These are phyloP conservation scores for Aphelidium insulamus DNA, from an alignment of 371 early-diverging fungal species.

Conservation along the genomic window DNA sequence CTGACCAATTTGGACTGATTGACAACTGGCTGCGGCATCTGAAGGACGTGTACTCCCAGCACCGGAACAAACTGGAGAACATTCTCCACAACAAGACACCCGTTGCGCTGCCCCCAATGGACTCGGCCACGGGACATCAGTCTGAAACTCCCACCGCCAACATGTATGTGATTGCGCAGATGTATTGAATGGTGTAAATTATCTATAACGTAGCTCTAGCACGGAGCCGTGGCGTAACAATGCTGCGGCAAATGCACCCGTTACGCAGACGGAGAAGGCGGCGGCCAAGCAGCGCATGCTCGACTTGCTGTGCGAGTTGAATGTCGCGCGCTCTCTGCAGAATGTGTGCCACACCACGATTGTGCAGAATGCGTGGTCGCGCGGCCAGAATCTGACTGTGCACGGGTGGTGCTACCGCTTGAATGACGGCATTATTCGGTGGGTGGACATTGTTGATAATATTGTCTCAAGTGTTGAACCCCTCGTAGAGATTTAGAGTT, in stretches of 20 bases:
- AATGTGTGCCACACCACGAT: constrained; percentile 47
- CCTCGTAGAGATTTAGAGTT: constrained; percentile 2
- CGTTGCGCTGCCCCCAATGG: too few species aligned
- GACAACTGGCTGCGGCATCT: constrained; percentile 65
- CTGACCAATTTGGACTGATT: constrained; percentile 40
- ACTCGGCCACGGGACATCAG: too few species aligned
- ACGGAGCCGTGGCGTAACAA: too few species aligned
- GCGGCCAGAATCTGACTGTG: constrained; percentile 45
- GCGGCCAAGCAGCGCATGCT: too few species aligned
- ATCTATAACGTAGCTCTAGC: too few species aligned
- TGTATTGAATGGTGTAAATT: constrained; percentile 6
- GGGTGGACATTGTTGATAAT: too few species aligned
- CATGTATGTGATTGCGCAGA: too few species aligned
- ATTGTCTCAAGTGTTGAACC: too few species aligned
- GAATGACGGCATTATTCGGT: constrained; percentile 1
- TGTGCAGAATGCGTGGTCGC: constrained; percentile 60
- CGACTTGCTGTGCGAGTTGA: constrained; percentile 46
- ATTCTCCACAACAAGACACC: constrained; percentile 3
- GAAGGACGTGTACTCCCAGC: constrained; percentile 41
- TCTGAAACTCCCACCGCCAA: too few species aligned
- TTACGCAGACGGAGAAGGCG: constrained; percentile 12
- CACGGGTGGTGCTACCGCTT: constrained; percentile 60
- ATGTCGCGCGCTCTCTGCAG: constrained; percentile 43
- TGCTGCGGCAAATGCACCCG: too few species aligned
- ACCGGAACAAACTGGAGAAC: constrained; percentile 20